phyloP scores from a whole-genome alignment of 805 yeast species.

The Kodamaea kakaduensis region DNA sequence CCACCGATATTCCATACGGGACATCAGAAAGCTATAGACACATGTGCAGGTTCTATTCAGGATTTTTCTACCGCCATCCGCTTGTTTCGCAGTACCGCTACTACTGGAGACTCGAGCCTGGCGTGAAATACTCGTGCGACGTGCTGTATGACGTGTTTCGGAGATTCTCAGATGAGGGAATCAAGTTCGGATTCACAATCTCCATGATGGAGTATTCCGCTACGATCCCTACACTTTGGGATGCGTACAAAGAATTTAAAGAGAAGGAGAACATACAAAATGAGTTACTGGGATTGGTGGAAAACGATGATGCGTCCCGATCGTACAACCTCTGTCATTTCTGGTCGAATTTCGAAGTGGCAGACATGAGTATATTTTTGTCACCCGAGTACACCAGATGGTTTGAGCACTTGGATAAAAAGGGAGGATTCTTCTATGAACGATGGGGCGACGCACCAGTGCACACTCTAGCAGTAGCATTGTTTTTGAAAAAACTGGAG shows the following conservation, averaged over 20 bases:
- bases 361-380: slow-evolving; percentile 75
- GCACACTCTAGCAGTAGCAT: slow-evolving; percentile 66
- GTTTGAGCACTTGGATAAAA: slow-evolving; percentile 56
- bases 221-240: slow-evolving; percentile 78
- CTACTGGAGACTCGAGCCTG: slow-evolving; percentile 97
- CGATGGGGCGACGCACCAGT: slow-evolving; percentile 96
- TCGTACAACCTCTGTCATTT: slow-evolving; percentile 80
- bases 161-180: slow-evolving; percentile 57
- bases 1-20: slow-evolving; percentile 49
- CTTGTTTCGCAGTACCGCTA: slow-evolving; percentile 68
- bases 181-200: slow-evolving; percentile 74
- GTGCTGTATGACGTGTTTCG: slow-evolving; percentile 74
- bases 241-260: slow-evolving; percentile 64
- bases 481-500: slow-evolving; percentile 63
- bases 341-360: slow-evolving; percentile 89
- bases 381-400: slow-evolving; percentile 61
- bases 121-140: slow-evolving; percentile 65
- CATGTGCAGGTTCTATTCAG: slow-evolving; percentile 90
- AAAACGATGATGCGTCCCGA: slow-evolving; percentile 16
- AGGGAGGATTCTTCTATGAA: slow-evolving; percentile 85
- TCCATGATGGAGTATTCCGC: slow-evolving; percentile 71
- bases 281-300: slow-evolving; percentile 19
- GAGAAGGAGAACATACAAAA: slow-evolving; percentile 35
- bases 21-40: slow-evolving; percentile 77
- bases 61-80: slow-evolving; percentile 76